Conservation (phyloP, 352 stramenopile genomes). For the Discostella stelligera region DNA sequence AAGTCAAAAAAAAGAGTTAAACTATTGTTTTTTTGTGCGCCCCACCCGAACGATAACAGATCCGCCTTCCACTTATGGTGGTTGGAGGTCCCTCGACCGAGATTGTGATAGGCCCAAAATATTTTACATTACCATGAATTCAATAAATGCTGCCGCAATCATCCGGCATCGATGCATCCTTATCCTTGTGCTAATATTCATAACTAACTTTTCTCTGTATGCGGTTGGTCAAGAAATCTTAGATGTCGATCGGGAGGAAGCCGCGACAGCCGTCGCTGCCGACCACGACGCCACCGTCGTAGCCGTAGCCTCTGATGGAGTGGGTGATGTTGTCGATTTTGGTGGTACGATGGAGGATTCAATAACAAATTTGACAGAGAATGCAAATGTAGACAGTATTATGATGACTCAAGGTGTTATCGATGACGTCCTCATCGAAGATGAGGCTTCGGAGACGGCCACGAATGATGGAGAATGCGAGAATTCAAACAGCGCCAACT, state of each 20-base stretch:
- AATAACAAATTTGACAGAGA: constrained; percentile 9
- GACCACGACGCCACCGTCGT: not conserved
- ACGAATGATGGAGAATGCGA: not conserved
- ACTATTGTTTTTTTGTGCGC: too few relatives aligned
- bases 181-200: constrained; percentile 7
- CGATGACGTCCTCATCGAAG: constrained; percentile 8
- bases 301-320: not conserved
- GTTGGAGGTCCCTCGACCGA: too few relatives aligned
- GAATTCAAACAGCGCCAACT: not conserved
- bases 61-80: too few relatives aligned
- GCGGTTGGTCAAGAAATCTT: constrained; percentile 18
- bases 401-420: constrained; percentile 8
- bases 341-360: constrained; percentile 25
- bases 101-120: not conserved
- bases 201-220: constrained; percentile 8
- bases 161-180: constrained; percentile 14
- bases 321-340: constrained; percentile 44
- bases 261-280: not conserved
- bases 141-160: not conserved
- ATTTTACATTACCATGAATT: constrained; percentile 23
- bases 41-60: too few relatives aligned
- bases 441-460: not conserved
- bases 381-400: constrained; percentile 10
- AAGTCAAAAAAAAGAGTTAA: too few relatives aligned
- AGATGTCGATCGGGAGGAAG: constrained; percentile 13